Percentiles rank a stretch among this genome's conserved stretches.
phyloP scores from a whole-genome alignment of 352 stramenopile genomes.

The Elongisporangium undulatum region DNA sequence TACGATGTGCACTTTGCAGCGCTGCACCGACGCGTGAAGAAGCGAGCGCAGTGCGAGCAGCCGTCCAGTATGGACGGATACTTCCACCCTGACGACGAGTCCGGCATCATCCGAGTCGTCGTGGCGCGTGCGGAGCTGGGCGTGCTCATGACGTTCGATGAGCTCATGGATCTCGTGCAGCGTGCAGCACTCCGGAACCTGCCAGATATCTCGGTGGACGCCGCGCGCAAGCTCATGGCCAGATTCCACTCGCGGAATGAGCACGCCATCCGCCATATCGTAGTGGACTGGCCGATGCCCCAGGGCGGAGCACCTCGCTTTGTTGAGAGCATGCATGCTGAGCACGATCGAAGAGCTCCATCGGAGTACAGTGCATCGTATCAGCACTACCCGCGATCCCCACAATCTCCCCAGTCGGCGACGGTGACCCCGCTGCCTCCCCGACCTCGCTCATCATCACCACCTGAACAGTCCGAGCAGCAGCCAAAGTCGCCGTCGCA shows the following conservation, averaged over 20 bases:
- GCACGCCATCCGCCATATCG: conserved; percentile 45
- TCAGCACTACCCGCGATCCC: neutral
- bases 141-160: conserved; percentile 64
- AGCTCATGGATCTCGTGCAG: conserved; percentile 55
- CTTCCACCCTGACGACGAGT: conserved; percentile 49
- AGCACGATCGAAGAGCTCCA: conserved; percentile 2
- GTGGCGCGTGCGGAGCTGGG: conserved; percentile 49
- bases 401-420: neutral
- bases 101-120: conserved; percentile 50
- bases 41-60: conserved; percentile 27
- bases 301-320: neutral
- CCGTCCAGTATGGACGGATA: conserved; percentile 20
- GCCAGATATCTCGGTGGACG: conserved; percentile 51
- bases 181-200: conserved; percentile 48
- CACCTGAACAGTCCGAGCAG: neutral
- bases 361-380: neutral
- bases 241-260: conserved; percentile 51
- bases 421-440: neutral
- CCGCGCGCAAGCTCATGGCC: conserved; percentile 36
- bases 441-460: neutral
- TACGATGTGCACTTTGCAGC: conserved; percentile 59
- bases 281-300: conserved; percentile 34
- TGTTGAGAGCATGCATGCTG: neutral
- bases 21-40: conserved; percentile 52
- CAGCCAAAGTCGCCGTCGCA: neutral